Conservation (phyloP, 371 early-diverging fungal species). For the Mortierella sp. region DNA sequence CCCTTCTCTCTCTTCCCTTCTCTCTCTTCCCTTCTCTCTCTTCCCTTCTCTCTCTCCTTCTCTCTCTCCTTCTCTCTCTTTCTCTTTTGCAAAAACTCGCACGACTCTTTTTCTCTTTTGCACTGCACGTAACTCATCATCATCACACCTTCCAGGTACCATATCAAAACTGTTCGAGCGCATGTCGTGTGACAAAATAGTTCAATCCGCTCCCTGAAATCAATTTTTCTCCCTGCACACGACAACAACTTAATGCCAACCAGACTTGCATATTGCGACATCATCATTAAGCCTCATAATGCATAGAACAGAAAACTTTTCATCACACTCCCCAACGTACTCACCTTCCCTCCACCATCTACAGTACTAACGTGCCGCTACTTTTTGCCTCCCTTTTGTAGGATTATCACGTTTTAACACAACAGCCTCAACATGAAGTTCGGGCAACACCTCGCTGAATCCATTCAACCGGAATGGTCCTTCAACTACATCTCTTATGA, state of each 20-base stretch:
- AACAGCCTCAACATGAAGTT: constrained; percentile 82
- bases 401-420: not conserved
- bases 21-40: not conserved
- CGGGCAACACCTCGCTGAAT: constrained; percentile 82
- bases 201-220: not conserved
- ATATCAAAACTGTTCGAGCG: not conserved
- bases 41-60: not conserved
- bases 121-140: not conserved
- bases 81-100: not conserved
- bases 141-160: constrained; percentile 4
- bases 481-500: constrained; percentile 92
- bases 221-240: not conserved
- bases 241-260: too few relatives aligned
- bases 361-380: not conserved
- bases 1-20: not conserved
- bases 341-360: not conserved
- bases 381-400: not conserved
- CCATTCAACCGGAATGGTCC: constrained; percentile 87
- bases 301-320: too few relatives aligned
- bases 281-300: too few relatives aligned
- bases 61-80: not conserved
- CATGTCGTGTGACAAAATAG: not conserved
- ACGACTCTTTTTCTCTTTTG: too few relatives aligned
- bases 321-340: too few relatives aligned
- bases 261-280: too few relatives aligned